Evolutionary conservation across 495 filamentous ascomycete species (phyloP).

Genomic region (Aspergillus incahuasiensis): DNA sequence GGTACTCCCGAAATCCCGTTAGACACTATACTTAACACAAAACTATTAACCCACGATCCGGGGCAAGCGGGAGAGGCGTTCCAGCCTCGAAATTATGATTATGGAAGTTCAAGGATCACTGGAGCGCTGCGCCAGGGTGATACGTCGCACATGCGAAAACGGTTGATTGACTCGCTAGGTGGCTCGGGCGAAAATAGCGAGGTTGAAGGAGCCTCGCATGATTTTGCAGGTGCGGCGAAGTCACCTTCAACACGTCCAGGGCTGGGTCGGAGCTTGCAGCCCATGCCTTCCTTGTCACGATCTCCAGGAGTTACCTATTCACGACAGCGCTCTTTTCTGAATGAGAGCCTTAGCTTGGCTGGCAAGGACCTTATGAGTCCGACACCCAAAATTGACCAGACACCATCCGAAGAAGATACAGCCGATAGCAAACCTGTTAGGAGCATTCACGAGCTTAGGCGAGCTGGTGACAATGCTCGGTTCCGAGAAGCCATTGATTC

Average conservation of each 20-base stretch:
- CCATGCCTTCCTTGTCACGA: constrained; percentile 21
- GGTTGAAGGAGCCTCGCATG: not conserved
- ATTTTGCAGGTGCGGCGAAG: not conserved
- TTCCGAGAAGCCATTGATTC: constrained; percentile 78
- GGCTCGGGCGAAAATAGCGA: constrained; percentile 6
- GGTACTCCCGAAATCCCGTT: no score
- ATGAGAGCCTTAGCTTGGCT: constrained; percentile 33
- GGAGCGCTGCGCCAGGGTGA: not conserved
- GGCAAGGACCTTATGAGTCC: not conserved
- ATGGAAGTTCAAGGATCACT: no score
- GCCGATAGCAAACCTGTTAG: constrained; percentile 57
- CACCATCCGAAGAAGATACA: constrained; percentile 42
- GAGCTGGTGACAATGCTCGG: constrained; percentile 77
- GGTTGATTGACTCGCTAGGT: constrained; percentile 36
- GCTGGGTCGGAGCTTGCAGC: not conserved
- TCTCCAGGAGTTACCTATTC: constrained; percentile 57
- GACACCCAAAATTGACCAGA: not conserved
- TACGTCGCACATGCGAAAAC: constrained; percentile 23
- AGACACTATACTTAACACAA: no score
- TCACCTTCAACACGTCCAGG: not conserved
- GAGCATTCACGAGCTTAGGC: constrained; percentile 85
- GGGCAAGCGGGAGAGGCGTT: not conserved
- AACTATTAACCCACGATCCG: no score
- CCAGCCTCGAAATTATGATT: no score
- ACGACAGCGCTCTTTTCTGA: constrained; percentile 56